Evolutionary conservation across 78 protist genomes (phyloP), one percentile per base, ranked within the genome.

Genomic region (Speleostelium caveatum): DNA sequence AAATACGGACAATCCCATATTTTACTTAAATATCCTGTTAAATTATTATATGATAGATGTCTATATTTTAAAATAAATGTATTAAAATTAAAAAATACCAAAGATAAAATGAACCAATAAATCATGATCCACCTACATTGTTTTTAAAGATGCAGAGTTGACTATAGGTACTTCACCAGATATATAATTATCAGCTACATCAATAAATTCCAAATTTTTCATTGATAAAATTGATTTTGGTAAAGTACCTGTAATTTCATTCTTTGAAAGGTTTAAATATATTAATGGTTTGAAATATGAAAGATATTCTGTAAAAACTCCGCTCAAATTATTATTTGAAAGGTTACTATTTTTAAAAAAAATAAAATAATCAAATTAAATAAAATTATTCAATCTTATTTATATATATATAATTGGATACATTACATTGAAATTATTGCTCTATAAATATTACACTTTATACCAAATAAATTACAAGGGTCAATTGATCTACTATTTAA

Each of bases 251-350:
- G 28, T 21, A 21, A 72, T n/a, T 14, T 21, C 19, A 72, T 72
- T 72, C 7, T 28, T 72, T 53, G 78, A 51, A 8, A 72, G 30
- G 51, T 72, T 53, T 72, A 72, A 53, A 72, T 17, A 12, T n/a
- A 26, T 33, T 53, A 72, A 51, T 24, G 19, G 26, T 17, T 28
- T 2, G 42, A 72, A 53, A 72, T 22, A 72, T 17, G 78, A 45
- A 32, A 72, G 22, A 28, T 30, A 53, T 7, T 35, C 39, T 51
- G 63, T 32, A 1, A 72, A 36, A 22, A 19, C 19, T 10, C 78
- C 78, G 7, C 26, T 72, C 51, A 72, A 53, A 72, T 72, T 45
- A 72, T 72, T 69, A 38, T 69, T 69, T 69, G 75, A 28, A 42
- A 69, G 28, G 28, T 42, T 28, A 12, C 75, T 69, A 69, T 33